A percentile compares a stretch with the other conserved stretches of the same genome.
Evolutionary conservation across 768 basidiomycete genomes (phyloP).

Genomic region (Rhodotorula taiwanensis): DNA sequence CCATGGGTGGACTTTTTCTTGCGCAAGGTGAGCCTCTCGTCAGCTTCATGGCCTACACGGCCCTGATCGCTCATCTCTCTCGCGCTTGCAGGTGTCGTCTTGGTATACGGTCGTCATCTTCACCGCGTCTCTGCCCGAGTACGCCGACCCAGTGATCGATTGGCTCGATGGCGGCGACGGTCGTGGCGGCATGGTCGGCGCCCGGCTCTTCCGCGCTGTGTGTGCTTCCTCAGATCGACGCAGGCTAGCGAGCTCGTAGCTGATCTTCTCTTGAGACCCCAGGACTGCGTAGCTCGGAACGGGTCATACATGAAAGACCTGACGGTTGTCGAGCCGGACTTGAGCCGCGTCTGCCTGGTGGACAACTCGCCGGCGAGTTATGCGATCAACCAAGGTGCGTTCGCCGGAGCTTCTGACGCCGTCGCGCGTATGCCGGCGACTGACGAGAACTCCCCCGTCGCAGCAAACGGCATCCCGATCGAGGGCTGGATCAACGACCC

Average conservation of each 20-base stretch:
- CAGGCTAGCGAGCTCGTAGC: no score
- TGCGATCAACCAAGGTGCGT: slow-evolving; percentile 78
- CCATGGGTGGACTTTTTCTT: slow-evolving; percentile 95
- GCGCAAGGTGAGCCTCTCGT: slow-evolving; percentile 57
- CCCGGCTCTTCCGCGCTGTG: slow-evolving; percentile 84
- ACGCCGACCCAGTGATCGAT: slow-evolving; percentile 98
- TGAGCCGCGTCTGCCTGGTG: slow-evolving; percentile 85
- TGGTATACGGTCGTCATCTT: slow-evolving; percentile 99
- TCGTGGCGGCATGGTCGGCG: slow-evolving; percentile 78
- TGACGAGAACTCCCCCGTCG: not conserved
- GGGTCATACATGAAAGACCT: slow-evolving; percentile 94
- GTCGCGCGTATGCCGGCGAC: not conserved
- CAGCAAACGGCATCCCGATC: slow-evolving; percentile 97
- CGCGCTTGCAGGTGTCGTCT: slow-evolving; percentile 71
- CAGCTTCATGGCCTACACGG: no score
- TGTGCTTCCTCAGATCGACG: not conserved
- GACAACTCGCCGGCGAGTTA: slow-evolving; percentile 96
- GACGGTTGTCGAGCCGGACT: slow-evolving; percentile 75
- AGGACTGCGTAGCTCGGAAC: slow-evolving; percentile 90
- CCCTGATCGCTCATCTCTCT: not conserved
- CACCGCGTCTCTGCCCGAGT: slow-evolving; percentile 98
- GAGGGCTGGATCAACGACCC: slow-evolving; percentile 99
- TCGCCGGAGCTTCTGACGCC: not conserved
- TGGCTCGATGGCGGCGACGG: slow-evolving; percentile 72
- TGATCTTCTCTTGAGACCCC: not conserved